phyloP scores from a whole-genome alignment of 78 protist genomes.

The Reticulomyxa filosa region DNA sequence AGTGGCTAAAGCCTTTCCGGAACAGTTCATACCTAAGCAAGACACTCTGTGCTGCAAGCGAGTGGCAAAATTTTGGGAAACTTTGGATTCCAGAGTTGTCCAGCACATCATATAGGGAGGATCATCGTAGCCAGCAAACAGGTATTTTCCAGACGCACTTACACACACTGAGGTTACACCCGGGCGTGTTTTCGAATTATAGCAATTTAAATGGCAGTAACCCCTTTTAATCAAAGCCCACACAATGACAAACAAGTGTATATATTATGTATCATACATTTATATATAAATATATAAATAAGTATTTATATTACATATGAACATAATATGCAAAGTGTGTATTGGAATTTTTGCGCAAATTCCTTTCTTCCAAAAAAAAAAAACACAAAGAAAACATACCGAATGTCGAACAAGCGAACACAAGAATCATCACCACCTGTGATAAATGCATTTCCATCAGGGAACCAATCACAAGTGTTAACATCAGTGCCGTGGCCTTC shows the following conservation, averaged over 20 bases:
- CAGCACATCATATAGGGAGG: constrained; percentile 76
- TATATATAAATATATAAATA: too few relatives aligned
- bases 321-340: too few relatives aligned
- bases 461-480: constrained; percentile 61
- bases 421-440: constrained; percentile 91
- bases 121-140: constrained; percentile 70
- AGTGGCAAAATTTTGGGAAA: constrained; percentile 30
- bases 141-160: constrained; percentile 16
- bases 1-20: constrained; percentile 86
- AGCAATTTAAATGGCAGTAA: constrained; percentile 60
- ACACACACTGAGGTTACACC: constrained; percentile 76
- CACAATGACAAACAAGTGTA: too few relatives aligned
- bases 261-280: too few relatives aligned
- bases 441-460: constrained; percentile 15
- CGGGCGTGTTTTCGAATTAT: constrained; percentile 42
- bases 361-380: too few relatives aligned
- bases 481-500: constrained; percentile 80
- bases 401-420: constrained; percentile 77
- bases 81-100: constrained; percentile 54
- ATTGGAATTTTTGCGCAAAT: too few relatives aligned
- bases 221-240: too few relatives aligned
- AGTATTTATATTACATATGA: too few relatives aligned
- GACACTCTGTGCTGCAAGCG: constrained; percentile 78
- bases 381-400: too few relatives aligned
- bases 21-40: constrained; percentile 68